These are phyloP conservation scores for Blastocystis sp. DNA, from an alignment of 352 stramenopile genomes.

Conservation along the genomic window DNA sequence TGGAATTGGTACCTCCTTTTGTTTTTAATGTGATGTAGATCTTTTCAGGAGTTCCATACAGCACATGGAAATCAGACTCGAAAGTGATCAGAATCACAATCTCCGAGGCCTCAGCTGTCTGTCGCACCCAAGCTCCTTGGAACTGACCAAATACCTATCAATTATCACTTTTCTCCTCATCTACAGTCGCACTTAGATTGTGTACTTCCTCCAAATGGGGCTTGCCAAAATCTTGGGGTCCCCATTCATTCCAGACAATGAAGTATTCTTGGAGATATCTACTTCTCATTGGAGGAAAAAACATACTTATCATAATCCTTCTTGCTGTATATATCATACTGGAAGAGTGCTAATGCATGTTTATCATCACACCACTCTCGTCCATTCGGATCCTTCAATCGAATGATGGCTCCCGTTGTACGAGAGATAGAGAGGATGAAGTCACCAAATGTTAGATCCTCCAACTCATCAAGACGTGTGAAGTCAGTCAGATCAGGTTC, in stretches of 20 bases:
- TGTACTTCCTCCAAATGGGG: constrained; percentile 46
- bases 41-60: background rate
- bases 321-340: constrained; percentile 58
- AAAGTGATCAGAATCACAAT: constrained; percentile 30
- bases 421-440: constrained; percentile 1
- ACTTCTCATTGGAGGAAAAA: background rate
- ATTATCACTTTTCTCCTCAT: background rate
- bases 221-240: constrained; percentile 60
- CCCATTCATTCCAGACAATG: constrained; percentile 63
- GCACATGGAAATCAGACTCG: background rate
- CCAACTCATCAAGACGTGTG: background rate
- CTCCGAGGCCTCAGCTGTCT: background rate
- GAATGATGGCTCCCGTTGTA: background rate
- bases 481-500: constrained; percentile 7
- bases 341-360: background rate
- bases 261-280: constrained; percentile 60
- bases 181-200: background rate
- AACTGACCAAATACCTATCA: background rate
- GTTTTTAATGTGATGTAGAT: background rate
- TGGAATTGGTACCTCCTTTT: background rate
- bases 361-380: constrained; percentile 48
- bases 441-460: background rate
- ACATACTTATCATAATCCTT: constrained; percentile 26
- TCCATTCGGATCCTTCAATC: background rate
- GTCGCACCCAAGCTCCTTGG: background rate